phyloP scores from a whole-genome alignment of 129 eudicot species.

The Cynara cardunculus region DNA sequence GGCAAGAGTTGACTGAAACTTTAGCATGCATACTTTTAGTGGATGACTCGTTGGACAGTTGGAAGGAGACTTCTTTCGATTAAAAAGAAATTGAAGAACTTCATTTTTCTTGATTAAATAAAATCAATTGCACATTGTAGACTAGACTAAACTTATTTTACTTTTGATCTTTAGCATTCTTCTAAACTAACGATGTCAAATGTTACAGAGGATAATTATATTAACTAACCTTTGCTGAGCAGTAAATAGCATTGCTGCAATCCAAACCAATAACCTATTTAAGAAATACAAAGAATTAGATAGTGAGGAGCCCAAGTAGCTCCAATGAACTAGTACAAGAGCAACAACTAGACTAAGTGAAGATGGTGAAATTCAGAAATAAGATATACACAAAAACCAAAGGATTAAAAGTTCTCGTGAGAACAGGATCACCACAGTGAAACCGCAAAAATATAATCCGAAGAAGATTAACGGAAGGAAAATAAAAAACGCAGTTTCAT shows the following conservation, averaged over 20 bases:
- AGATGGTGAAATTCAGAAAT: not conserved
- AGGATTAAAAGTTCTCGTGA: not conserved
- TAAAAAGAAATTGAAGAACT: not conserved
- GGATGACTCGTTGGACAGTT: not conserved
- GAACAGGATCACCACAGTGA: not conserved
- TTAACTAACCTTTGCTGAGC: slow-evolving; percentile 88
- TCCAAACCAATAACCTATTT: slow-evolving; percentile 82
- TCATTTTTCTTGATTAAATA: not conserved
- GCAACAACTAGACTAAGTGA: not conserved
- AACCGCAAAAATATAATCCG: not conserved
- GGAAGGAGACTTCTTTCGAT: not conserved
- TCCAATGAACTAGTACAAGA: not conserved
- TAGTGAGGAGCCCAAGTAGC: slow-evolving; percentile 7
- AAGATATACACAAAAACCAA: slow-evolving; percentile 1
- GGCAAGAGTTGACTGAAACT: not conserved
- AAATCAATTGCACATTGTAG: slow-evolving; percentile 9
- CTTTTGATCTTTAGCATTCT: slow-evolving; percentile 4
- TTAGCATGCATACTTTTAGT: slow-evolving; percentile 4
- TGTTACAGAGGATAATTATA: not conserved
- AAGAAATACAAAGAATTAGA: slow-evolving; percentile 19
- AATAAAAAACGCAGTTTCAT: not conserved
- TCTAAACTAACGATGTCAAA: not conserved
- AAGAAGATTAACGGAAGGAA: not conserved
- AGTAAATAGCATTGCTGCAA: slow-evolving; percentile 91
- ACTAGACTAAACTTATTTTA: not conserved